phyloP scores from a whole-genome alignment of 257 asterid genomes.

The Handroanthus guayacan region DNA sequence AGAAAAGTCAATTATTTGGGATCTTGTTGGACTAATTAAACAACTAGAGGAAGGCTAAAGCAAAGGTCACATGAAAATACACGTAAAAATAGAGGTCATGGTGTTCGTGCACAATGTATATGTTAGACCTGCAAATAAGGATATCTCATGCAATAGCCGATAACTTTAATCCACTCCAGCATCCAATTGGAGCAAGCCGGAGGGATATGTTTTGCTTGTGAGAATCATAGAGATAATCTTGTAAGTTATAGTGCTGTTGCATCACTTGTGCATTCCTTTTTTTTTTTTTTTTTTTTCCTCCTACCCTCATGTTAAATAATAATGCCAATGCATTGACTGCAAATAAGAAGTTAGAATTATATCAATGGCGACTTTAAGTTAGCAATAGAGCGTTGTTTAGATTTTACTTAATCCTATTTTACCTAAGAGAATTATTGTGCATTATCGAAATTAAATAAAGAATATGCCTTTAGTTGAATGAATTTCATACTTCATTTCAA shows the following conservation, averaged over 20 bases:
- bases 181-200: background rate
- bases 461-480: background rate
- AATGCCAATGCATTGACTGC: too few relatives aligned
- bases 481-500: background rate
- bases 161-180: background rate
- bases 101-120: background rate
- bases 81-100: background rate
- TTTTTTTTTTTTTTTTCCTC: too few relatives aligned
- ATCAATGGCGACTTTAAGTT: background rate
- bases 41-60: background rate
- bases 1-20: conserved; percentile 27
- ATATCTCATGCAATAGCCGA: background rate
- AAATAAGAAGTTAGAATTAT: background rate
- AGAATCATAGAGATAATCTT: background rate
- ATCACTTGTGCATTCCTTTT: background rate
- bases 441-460: background rate
- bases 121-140: background rate
- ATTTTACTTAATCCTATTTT: background rate
- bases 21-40: background rate
- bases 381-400: too few relatives aligned
- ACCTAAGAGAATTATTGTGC: background rate
- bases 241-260: background rate
- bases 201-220: background rate
- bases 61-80: conserved; percentile 7
- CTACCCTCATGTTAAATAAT: too few relatives aligned